Percentiles rank a stretch among this genome's conserved stretches.
These are phyloP conservation scores for Lagenaria siceraria DNA, from an alignment of 306 rosid species.

Conservation along the genomic window DNA sequence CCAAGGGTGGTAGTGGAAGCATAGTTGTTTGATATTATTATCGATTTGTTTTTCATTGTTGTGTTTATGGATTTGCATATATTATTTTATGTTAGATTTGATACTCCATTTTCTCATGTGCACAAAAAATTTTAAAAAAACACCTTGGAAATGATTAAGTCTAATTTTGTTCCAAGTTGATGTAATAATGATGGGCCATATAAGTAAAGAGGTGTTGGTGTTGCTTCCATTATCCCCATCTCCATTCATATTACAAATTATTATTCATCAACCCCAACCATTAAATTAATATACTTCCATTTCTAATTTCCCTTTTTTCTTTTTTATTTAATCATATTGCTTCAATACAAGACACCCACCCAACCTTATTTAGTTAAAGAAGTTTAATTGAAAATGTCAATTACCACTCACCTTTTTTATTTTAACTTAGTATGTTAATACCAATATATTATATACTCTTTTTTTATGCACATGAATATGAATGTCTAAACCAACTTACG, in stretches of 20 bases:
- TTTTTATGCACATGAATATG: too few relatives aligned
- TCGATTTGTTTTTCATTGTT: background rate
- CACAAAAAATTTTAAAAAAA: background rate
- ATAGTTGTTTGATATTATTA: background rate
- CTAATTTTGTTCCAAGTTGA: background rate
- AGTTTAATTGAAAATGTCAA: background rate
- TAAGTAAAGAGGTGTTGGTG: background rate
- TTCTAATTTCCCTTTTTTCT: background rate
- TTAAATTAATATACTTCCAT: background rate
- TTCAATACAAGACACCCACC: background rate
- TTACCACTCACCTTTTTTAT: background rate
- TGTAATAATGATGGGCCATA: background rate
- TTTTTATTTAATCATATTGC: background rate
- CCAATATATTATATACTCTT: too few relatives aligned
- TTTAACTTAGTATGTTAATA: background rate
- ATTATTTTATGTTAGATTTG: background rate
- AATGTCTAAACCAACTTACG: too few relatives aligned
- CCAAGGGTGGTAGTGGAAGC: background rate
- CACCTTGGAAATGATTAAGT: background rate
- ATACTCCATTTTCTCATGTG: background rate
- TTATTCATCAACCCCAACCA: background rate
- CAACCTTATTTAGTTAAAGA: background rate
- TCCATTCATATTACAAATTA: background rate
- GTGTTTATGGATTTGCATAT: background rate
- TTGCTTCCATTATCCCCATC: background rate